A percentile compares a stretch with the other conserved stretches of the same genome.
These are phyloP conservation scores for Mollisia scopiformis DNA, from an alignment of 2,329 filamentous ascomycete species.

Conservation along the genomic window DNA sequence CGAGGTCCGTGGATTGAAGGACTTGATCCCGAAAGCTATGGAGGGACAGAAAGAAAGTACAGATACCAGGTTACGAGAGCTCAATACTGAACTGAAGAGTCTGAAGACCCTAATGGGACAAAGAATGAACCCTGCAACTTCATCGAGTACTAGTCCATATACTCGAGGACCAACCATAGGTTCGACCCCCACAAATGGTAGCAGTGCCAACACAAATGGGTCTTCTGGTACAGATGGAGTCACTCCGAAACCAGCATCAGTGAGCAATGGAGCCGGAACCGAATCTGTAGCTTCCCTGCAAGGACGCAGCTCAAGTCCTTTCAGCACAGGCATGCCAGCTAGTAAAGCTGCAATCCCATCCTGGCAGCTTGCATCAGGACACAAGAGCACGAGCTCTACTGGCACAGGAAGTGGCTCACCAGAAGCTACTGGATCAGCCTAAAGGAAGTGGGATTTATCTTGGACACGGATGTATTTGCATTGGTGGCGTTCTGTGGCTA, in stretches of 20 bases:
- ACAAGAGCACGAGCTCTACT: slow-evolving; percentile 43
- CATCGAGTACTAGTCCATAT: slow-evolving; percentile 29
- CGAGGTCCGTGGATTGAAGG: slow-evolving; percentile 81
- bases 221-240: slow-evolving; percentile 23
- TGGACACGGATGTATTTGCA: neutral
- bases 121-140: slow-evolving; percentile 50
- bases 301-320: slow-evolving; percentile 47
- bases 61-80: slow-evolving; percentile 79
- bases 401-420: slow-evolving; percentile 24
- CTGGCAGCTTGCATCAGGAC: slow-evolving; percentile 77
- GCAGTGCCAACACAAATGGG: slow-evolving; percentile 19
- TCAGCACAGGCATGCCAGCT: slow-evolving; percentile 51
- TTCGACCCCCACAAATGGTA: slow-evolving; percentile 7
- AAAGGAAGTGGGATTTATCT: slow-evolving; percentile 4
- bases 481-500: slow-evolving; percentile 15
- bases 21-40: slow-evolving; percentile 85
- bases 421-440: slow-evolving; percentile 25
- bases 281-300: slow-evolving; percentile 39
- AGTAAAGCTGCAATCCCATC: slow-evolving; percentile 73
- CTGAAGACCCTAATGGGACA: slow-evolving; percentile 83
- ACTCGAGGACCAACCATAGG: slow-evolving; percentile 27
- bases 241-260: slow-evolving; percentile 35
- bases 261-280: slow-evolving; percentile 38
- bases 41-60: slow-evolving; percentile 84
- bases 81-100: slow-evolving; percentile 86